phyloP scores from a whole-genome alignment of 805 yeast genomes.

The Isabelozyma gotoi region DNA sequence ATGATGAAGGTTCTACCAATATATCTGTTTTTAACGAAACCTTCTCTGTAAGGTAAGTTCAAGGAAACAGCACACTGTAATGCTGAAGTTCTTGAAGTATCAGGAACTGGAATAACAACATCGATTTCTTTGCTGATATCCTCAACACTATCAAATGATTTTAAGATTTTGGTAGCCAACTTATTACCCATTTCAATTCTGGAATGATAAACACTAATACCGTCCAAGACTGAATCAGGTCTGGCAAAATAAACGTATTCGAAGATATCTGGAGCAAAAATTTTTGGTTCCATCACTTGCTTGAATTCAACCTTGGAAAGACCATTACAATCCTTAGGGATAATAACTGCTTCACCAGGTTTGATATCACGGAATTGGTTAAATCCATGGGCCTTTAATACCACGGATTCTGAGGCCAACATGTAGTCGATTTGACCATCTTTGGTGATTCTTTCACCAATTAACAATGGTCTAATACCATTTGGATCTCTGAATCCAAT shows the following conservation, averaged over 20 bases:
- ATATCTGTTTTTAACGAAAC: constrained; percentile 93
- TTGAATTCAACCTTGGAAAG: constrained; percentile 64
- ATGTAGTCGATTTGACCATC: constrained; percentile 82
- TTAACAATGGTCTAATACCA: constrained; percentile 88
- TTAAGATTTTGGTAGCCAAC: constrained; percentile 69
- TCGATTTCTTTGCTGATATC: constrained; percentile 65
- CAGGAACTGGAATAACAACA: constrained; percentile 97
- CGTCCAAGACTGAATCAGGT: constrained; percentile 94
- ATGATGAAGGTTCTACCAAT: constrained; percentile 97
- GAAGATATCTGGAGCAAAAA: constrained; percentile 92
- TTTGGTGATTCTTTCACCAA: constrained; percentile 68
- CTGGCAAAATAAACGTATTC: constrained; percentile 98
- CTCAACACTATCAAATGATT: constrained; percentile 34
- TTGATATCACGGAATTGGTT: constrained; percentile 72
- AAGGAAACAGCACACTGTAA: constrained; percentile 84
- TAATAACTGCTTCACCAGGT: constrained; percentile 97
- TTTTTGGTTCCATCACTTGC: constrained; percentile 76
- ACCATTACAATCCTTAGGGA: constrained; percentile 62
- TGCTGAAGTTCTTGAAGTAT: constrained; percentile 95
- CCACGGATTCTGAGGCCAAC: constrained; percentile 96
- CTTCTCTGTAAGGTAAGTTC: constrained; percentile 87
- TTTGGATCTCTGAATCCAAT: constrained; percentile 97
- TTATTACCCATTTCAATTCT: constrained; percentile 92
- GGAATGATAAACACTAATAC: constrained; percentile 92
- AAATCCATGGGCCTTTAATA: constrained; percentile 88